phyloP scores from a whole-genome alignment of 208 protist species.

The Wallacemonas sp. region DNA sequence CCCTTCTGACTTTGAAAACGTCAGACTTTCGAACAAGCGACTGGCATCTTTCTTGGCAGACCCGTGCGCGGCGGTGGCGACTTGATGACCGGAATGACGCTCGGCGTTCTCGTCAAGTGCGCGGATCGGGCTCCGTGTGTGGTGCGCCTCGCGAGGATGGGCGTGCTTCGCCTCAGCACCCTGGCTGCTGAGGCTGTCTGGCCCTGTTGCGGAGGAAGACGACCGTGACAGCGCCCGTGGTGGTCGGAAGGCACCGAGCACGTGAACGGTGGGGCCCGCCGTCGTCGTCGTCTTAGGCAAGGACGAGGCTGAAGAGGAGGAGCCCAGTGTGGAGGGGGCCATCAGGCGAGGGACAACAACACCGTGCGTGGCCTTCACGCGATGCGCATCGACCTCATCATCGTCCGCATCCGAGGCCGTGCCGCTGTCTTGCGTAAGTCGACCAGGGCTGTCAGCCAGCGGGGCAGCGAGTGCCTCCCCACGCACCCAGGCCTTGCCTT shows the following conservation, averaged over 20 bases:
- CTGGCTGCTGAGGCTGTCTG: neutral
- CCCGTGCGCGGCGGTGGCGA: neutral
- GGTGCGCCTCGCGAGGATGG: neutral
- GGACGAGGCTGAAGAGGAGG: too few species aligned
- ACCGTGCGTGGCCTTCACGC: too few species aligned
- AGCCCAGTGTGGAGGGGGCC: too few species aligned
- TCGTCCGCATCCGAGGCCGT: too few species aligned
- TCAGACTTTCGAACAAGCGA: neutral
- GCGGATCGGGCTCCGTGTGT: neutral
- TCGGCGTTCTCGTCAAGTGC: constrained; percentile 4
- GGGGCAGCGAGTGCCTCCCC: constrained; percentile 1
- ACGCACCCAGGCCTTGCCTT: constrained; percentile 47
- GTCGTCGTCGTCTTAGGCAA: too few species aligned
- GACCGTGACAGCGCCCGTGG: constrained; percentile 15
- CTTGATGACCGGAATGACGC: neutral
- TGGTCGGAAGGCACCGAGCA: constrained; percentile 29
- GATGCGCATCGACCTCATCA: too few species aligned
- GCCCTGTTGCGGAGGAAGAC: neutral
- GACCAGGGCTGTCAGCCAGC: neutral
- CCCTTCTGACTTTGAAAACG: neutral
- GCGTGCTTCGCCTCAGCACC: too few species aligned
- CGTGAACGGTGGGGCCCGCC: constrained; percentile 16
- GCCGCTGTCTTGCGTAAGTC: neutral
- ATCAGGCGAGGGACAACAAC: too few species aligned
- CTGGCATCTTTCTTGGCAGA: neutral